A percentile compares a stretch with the other conserved stretches of the same genome.
Evolutionary conservation across 2,329 filamentous ascomycete species (phyloP).

Genomic region (Epichloe elymi): DNA sequence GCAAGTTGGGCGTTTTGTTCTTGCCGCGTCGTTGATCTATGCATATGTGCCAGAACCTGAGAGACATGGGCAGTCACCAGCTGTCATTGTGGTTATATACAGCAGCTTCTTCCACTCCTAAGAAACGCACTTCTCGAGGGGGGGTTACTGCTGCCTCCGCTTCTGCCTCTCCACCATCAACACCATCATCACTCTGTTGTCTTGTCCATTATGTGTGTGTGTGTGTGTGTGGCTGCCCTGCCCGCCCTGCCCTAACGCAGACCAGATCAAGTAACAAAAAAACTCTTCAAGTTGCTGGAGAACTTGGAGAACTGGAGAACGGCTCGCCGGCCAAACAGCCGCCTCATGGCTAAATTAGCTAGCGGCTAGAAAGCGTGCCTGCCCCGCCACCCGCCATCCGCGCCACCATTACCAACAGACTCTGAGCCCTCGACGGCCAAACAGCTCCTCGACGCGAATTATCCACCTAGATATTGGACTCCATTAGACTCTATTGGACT

Average conservation of each 20-base stretch:
- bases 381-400: slow-evolving; percentile 1
- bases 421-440: neutral
- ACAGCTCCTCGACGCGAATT: neutral
- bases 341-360: neutral
- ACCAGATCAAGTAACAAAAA: neutral
- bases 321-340: neutral
- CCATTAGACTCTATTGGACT: too few relatives aligned
- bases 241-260: neutral
- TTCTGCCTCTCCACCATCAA: neutral
- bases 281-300: neutral
- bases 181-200: neutral
- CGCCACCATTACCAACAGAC: neutral
- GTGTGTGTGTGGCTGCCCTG: neutral
- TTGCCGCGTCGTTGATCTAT: neutral
- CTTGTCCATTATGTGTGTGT: neutral
- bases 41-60: too few relatives aligned
- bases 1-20: slow-evolving; percentile 1
- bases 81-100: neutral
- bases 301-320: neutral
- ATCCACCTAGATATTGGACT: neutral
- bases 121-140: neutral
- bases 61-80: neutral
- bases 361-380: neutral
- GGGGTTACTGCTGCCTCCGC: neutral
- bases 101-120: neutral